Evolutionary conservation across 2,329 filamentous ascomycete genomes (phyloP).

Genomic region (Talaromyces sp.): DNA sequence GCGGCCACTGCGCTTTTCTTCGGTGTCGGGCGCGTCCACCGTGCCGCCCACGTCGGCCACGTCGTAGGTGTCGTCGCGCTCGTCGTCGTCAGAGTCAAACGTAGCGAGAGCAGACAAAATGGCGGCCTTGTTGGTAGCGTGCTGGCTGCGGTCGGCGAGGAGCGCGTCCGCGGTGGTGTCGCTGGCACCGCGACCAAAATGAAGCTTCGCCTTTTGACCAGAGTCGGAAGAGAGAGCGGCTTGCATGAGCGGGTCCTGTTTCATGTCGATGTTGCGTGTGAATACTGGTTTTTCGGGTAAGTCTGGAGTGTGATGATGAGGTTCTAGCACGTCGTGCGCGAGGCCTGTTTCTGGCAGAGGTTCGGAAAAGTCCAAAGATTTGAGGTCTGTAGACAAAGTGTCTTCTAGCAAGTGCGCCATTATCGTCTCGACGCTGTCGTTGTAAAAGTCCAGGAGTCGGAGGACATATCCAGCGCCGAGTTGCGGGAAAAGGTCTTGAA

Average conservation of each 20-base stretch:
- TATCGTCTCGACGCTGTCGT: slow-evolving; percentile 69
- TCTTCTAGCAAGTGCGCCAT: slow-evolving; percentile 76
- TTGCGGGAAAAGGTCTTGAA: slow-evolving; percentile 91
- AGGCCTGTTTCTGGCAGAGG: slow-evolving; percentile 33
- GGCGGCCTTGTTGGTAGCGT: slow-evolving; percentile 69
- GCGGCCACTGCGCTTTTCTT: slow-evolving; percentile 40
- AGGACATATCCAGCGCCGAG: slow-evolving; percentile 77
- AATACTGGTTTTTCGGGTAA: slow-evolving; percentile 21
- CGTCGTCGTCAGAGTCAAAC: slow-evolving; percentile 92
- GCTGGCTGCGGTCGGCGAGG: slow-evolving; percentile 55
- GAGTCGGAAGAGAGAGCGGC: slow-evolving; percentile 57
- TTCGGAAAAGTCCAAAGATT: slow-evolving; percentile 58
- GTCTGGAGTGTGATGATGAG: slow-evolving; percentile 36
- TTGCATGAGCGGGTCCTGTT: slow-evolving; percentile 72
- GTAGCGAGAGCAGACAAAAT: slow-evolving; percentile 81
- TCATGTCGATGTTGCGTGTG: slow-evolving; percentile 65
- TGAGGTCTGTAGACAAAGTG: slow-evolving; percentile 64
- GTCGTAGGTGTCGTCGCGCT: slow-evolving; percentile 95
- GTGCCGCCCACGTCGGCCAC: slow-evolving; percentile 85
- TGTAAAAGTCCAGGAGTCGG: slow-evolving; percentile 72
- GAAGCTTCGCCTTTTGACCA: slow-evolving; percentile 47
- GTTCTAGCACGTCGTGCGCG: slow-evolving; percentile 52
- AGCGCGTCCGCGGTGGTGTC: slow-evolving; percentile 65
- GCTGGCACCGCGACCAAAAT: slow-evolving; percentile 65
- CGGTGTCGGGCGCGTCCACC: slow-evolving; percentile 55